Evolutionary conservation across 192 early-diverging fungal genomes (phyloP).

Genomic region (Coemansia sp.): DNA sequence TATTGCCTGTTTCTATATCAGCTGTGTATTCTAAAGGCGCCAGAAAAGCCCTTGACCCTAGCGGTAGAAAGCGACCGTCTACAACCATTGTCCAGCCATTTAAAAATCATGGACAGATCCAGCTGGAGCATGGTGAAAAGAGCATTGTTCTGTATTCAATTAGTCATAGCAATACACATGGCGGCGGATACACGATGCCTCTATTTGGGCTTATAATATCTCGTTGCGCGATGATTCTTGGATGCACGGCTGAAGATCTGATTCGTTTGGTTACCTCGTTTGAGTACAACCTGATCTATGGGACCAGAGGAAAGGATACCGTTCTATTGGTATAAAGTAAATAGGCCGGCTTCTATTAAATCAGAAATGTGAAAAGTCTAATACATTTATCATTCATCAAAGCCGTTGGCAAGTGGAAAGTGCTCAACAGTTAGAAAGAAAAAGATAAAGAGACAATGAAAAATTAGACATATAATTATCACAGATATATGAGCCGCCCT

Average conservation of each 20-base stretch:
- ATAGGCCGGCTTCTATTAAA: too few species aligned
- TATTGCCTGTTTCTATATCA: conserved; percentile 10
- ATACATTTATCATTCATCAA: background rate
- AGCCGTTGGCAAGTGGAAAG: too few species aligned
- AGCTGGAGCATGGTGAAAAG: conserved; percentile 31
- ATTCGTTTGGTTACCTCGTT: background rate
- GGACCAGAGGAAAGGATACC: background rate
- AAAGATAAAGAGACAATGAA: background rate
- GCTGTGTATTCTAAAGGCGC: background rate
- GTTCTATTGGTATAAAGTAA: background rate
- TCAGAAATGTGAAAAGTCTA: background rate
- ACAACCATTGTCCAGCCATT: conserved; percentile 26
- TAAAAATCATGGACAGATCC: conserved; percentile 25
- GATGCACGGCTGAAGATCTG: conserved; percentile 21
- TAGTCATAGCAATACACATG: background rate
- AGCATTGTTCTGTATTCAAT: background rate
- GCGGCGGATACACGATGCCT: conserved; percentile 37
- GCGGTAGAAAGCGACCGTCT: conserved; percentile 6
- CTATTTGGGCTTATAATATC: conserved; percentile 35
- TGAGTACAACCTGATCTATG: background rate
- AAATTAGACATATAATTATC: too few species aligned
- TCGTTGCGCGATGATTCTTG: conserved; percentile 42
- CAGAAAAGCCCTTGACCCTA: background rate
- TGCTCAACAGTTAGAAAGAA: background rate
- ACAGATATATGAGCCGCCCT: background rate